phyloP scores from a whole-genome alignment of 306 rosid genomes.

The Acacia crassicarpa region DNA sequence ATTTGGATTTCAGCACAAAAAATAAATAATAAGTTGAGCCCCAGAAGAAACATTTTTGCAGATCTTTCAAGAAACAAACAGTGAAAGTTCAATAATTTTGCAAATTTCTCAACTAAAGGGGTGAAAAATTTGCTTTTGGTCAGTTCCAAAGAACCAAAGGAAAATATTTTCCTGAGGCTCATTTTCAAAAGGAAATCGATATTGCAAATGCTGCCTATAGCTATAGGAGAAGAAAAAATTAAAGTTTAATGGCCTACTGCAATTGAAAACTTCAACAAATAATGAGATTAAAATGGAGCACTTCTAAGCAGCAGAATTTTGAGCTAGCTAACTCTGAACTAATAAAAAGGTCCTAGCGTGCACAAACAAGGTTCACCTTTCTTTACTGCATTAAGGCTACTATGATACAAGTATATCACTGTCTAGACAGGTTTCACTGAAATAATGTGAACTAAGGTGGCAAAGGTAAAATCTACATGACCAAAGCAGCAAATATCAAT shows the following conservation, averaged over 20 bases:
- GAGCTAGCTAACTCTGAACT: background rate
- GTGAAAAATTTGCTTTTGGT: background rate
- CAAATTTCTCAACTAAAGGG: background rate
- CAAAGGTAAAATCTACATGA: constrained; percentile 4
- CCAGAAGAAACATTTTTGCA: background rate
- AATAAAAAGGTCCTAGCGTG: background rate
- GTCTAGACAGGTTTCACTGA: background rate
- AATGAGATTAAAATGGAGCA: background rate
- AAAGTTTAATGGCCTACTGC: background rate
- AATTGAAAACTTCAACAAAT: background rate
- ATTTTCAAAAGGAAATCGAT: background rate
- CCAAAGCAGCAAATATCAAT: constrained; percentile 14
- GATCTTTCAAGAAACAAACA: background rate
- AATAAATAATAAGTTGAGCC: background rate
- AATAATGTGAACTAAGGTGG: background rate
- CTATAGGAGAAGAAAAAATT: background rate
- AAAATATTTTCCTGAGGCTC: background rate
- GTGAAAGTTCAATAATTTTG: background rate
- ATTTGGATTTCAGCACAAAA: background rate
- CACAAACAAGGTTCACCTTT: background rate
- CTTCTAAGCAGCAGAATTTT: background rate
- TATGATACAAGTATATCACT: background rate
- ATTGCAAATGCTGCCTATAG: background rate
- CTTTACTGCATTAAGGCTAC: too few relatives aligned
- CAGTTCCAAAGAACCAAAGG: background rate